Evolutionary conservation across 192 early-diverging fungal genomes (phyloP), one percentile per base, ranked within the genome.

Genomic region (Coemansia sp.): DNA sequence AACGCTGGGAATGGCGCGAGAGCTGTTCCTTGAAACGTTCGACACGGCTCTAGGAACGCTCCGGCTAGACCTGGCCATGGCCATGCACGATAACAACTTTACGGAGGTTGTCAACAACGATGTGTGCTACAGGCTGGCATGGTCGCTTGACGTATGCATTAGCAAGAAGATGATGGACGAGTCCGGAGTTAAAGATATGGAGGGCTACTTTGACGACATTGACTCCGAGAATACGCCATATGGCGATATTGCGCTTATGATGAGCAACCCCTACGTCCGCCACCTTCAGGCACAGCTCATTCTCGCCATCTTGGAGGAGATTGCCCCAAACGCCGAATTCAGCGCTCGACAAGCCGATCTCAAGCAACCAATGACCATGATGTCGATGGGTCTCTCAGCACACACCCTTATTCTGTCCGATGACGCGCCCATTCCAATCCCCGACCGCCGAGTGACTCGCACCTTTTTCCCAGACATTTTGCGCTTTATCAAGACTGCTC

Each of bases 171-270:
- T 33, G 36, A 73, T 84, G 73, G 81, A 84, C 49, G 67, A 72
- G 16, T 36, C 63, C 0, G 73, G 71, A 31, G 74, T 79, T 2
- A 38, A 47, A 16, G 73, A 79, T 63, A 41, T 84, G 42, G 73
- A 74, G 33, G 59, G 13, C 22, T 84, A 68, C 63, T 84, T 84
- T 76, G 81, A 84, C 41, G 64, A 54, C 3, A 40, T 84, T 36
- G 71, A 73, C 40, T 20, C 54, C 15, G 74, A 78, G 5, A 55
- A 64, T 22, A 44, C 69, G 36, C 76, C 77, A 3, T 84, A 79
- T 22, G 77, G 81, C 52, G 81, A 84, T 27, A 84, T 84, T n/a
- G 70, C 73, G 10, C 71, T 84, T 27, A 79, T 84, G 1, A 66
- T 84, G 24, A 73, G 74, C 77, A 79, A 68, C 57, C 81, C 81